phyloP scores from a whole-genome alignment of 2,329 filamentous ascomycete species.

The Cladosporium sp. region DNA sequence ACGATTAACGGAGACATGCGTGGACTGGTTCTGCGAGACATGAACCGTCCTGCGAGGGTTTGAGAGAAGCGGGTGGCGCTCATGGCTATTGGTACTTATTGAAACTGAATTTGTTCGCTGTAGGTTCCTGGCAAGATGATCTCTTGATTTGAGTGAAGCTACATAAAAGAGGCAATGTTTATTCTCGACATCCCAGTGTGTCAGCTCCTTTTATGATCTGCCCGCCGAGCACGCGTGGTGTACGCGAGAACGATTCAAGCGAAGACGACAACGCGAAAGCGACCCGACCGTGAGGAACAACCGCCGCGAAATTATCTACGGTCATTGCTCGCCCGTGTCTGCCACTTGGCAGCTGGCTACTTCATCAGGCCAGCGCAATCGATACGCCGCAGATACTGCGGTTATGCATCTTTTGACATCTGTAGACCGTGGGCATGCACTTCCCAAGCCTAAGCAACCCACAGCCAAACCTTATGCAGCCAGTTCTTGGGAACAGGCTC shows the following conservation, averaged over 20 bases:
- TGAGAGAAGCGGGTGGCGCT: not conserved
- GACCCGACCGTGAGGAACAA: not conserved
- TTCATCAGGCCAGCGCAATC: not conserved
- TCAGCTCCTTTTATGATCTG: not conserved
- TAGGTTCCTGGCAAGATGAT: not conserved
- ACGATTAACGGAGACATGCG: not conserved
- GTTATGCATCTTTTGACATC: not conserved
- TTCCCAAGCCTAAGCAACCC: conserved; percentile 40
- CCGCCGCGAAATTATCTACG: not conserved
- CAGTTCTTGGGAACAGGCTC: conserved; percentile 45
- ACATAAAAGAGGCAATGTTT: not conserved
- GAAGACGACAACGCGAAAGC: not conserved
- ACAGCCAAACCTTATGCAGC: conserved; percentile 52
- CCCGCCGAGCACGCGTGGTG: not conserved
- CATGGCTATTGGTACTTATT: not conserved
- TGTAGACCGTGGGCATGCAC: not conserved
- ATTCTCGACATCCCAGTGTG: not conserved
- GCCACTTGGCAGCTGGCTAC: not conserved
- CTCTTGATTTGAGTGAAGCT: not conserved
- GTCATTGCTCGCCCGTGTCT: not conserved
- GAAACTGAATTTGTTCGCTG: not conserved
- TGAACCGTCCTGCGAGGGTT: not conserved
- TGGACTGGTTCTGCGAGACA: not conserved
- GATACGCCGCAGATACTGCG: not conserved
- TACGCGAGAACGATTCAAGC: not conserved